These are phyloP conservation scores for Xylaria grammica DNA, from an alignment of 495 filamentous ascomycete species.

Conservation along the genomic window DNA sequence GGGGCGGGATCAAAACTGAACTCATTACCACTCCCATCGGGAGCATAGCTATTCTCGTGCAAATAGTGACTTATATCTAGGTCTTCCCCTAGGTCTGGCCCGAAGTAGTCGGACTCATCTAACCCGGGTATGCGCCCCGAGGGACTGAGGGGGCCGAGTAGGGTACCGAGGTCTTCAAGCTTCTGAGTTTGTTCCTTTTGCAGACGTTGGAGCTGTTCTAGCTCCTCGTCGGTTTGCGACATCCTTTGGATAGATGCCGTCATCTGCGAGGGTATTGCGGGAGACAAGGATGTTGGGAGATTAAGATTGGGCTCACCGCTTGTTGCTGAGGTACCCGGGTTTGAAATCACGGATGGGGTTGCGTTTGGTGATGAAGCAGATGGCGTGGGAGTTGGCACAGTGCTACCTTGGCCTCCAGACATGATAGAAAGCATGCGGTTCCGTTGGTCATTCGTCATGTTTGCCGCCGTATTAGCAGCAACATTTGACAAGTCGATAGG, in stretches of 20 bases:
- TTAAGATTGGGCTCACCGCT: conserved; percentile 40
- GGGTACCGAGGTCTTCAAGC: conserved; percentile 70
- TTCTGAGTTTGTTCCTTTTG: conserved; percentile 73
- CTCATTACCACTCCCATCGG: conserved; percentile 37
- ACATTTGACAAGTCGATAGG: conserved; percentile 75
- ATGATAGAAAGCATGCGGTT: conserved; percentile 82
- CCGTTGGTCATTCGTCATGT: conserved; percentile 77
- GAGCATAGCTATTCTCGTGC: conserved; percentile 64
- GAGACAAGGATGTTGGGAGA: conserved; percentile 47
- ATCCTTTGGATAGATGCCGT: conserved; percentile 63
- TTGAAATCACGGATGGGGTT: conserved; percentile 24
- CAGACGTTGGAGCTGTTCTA: conserved; percentile 74
- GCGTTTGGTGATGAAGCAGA: conserved; percentile 29
- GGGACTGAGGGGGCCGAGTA: conserved; percentile 79
- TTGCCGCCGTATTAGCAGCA: conserved; percentile 70
- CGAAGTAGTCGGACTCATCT: conserved; percentile 56
- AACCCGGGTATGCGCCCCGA: conserved; percentile 81
- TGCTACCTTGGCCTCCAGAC: conserved; percentile 48
- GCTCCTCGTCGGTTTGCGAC: conserved; percentile 68
- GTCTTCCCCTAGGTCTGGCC: conserved; percentile 36
- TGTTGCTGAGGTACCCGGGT: conserved; percentile 21
- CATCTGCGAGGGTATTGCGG: conserved; percentile 64
- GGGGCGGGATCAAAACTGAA: conserved; percentile 45
- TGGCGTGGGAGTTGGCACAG: conserved; percentile 31
- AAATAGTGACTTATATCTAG: conserved; percentile 75